phyloP scores from a whole-genome alignment of 345 rosid genomes.

The Alliaria petiolata region DNA sequence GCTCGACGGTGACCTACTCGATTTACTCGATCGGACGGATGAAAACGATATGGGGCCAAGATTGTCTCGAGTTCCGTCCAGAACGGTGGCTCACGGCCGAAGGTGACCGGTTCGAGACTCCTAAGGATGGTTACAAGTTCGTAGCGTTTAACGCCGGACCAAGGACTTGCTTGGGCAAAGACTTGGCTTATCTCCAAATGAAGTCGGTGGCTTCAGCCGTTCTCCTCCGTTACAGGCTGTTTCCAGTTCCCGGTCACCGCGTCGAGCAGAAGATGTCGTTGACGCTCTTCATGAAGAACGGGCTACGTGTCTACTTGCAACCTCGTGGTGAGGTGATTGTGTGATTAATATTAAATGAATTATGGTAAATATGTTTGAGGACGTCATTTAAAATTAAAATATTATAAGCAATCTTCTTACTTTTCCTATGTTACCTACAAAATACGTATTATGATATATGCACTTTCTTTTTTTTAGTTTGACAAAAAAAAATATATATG shows the following conservation, averaged over 20 bases:
- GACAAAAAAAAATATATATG: too few species aligned
- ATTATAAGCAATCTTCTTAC: slow-evolving; percentile 9
- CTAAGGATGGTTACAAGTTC: slow-evolving; percentile 78
- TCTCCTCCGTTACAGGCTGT: slow-evolving; percentile 69
- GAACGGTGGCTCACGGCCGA: slow-evolving; percentile 72
- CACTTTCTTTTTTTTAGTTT: too few species aligned
- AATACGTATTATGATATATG: slow-evolving; percentile 7
- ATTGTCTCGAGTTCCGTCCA: slow-evolving; percentile 75
- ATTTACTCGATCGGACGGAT: slow-evolving; percentile 85
- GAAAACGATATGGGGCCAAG: slow-evolving; percentile 91
- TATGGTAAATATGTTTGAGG: slow-evolving; percentile 6
- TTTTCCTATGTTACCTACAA: slow-evolving; percentile 14
- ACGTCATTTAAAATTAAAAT: slow-evolving; percentile 1
- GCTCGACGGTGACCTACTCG: slow-evolving; percentile 85
- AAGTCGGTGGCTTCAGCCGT: slow-evolving; percentile 86
- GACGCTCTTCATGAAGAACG: slow-evolving; percentile 85
- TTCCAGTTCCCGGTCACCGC: slow-evolving; percentile 65
- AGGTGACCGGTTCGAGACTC: slow-evolving; percentile 57
- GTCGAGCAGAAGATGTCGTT: slow-evolving; percentile 96
- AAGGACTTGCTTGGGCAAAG: slow-evolving; percentile 88
- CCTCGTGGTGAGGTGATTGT: slow-evolving; percentile 45
- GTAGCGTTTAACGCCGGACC: slow-evolving; percentile 94
- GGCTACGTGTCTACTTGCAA: slow-evolving; percentile 67
- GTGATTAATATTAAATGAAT: neutral
- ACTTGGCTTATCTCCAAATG: slow-evolving; percentile 88